Conservation (phyloP, 768 basidiomycete species). For the Mycena haematopus region DNA sequence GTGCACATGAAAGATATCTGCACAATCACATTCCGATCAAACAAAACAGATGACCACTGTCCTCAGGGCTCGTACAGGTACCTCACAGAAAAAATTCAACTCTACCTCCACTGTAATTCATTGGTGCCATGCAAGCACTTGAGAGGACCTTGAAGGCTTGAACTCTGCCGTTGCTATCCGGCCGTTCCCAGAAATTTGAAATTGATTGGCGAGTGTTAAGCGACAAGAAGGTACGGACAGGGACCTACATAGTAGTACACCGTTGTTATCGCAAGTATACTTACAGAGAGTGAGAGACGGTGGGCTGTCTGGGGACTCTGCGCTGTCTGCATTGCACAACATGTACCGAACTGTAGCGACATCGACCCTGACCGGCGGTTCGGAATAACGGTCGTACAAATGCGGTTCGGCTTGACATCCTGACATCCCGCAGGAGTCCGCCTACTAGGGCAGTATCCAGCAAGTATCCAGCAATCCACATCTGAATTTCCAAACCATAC, state of each 20-base stretch:
- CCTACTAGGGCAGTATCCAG: not conserved
- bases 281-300: not conserved
- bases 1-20: not conserved
- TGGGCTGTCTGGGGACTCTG: not conserved
- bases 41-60: not conserved
- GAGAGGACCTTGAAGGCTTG: too few relatives aligned
- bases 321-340: too few relatives aligned
- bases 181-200: constrained; percentile 14
- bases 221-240: not conserved
- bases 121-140: not conserved
- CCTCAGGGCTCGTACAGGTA: not conserved
- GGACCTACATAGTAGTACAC: too few relatives aligned
- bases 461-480: not conserved
- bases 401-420: not conserved
- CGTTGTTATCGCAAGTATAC: too few relatives aligned
- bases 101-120: not conserved
- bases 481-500: constrained; percentile 23
- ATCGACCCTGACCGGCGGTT: constrained; percentile 10
- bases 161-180: constrained; percentile 13
- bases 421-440: not conserved
- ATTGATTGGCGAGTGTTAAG: constrained; percentile 1
- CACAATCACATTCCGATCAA: not conserved
- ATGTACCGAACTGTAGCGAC: too few relatives aligned
- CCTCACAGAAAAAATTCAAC: not conserved
- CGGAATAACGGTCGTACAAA: not conserved